Conservation (phyloP, 495 filamentous ascomycete genomes). For the Penicillium chermesinum region DNA sequence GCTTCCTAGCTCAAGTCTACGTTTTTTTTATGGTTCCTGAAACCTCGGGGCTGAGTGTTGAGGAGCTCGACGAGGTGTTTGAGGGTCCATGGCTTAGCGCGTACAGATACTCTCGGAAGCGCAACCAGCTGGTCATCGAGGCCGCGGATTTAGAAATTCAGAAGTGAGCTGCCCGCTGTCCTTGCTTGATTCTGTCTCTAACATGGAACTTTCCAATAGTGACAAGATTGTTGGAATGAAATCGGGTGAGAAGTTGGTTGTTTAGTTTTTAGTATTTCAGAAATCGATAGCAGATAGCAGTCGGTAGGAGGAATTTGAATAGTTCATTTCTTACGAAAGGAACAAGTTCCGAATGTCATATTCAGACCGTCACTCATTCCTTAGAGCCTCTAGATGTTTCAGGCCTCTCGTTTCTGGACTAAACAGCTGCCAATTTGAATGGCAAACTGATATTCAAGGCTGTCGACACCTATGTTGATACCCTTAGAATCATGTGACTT, state of each 20-base stretch:
- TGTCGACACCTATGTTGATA: too few relatives aligned
- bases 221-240: neutral
- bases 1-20: constrained; percentile 11
- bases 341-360: too few relatives aligned
- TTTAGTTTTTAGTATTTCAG: too few relatives aligned
- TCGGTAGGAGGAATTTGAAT: too few relatives aligned
- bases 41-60: constrained; percentile 9
- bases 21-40: constrained; percentile 27
- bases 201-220: neutral
- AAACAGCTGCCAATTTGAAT: too few relatives aligned
- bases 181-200: neutral
- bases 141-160: neutral
- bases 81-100: constrained; percentile 2
- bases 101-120: neutral
- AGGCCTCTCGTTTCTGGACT: too few relatives aligned
- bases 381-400: too few relatives aligned
- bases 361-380: too few relatives aligned
- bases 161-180: neutral
- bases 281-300: too few relatives aligned
- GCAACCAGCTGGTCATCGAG: neutral
- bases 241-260: neutral
- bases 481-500: neutral
- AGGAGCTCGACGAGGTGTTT: constrained; percentile 14
- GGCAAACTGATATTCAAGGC: too few relatives aligned
- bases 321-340: too few relatives aligned